Conservation (phyloP, 1,139 yeast genomes). For the Suzukiozyma palmioleophila region DNA sequence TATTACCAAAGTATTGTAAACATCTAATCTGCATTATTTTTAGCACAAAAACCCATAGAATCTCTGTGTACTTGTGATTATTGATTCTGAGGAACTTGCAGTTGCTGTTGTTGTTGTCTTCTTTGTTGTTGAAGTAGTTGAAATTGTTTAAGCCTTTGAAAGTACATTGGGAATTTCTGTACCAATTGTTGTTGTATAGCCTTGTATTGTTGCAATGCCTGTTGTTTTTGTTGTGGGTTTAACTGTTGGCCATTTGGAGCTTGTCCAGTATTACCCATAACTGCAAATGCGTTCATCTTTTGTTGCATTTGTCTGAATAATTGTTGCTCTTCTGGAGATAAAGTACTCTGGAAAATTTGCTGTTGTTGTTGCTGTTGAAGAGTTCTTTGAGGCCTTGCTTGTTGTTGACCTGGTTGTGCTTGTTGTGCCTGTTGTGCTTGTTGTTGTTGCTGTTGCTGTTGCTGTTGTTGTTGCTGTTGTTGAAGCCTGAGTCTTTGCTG, state of each 20-base stretch:
- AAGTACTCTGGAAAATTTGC: conserved; percentile 40
- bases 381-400: conserved; percentile 6
- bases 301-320: conserved; percentile 40
- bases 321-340: conserved; percentile 43
- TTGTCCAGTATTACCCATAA: conserved; percentile 44
- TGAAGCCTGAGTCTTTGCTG: conserved; percentile 13
- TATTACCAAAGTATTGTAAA: too few relatives aligned
- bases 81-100: conserved; percentile 4
- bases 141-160: conserved; percentile 40
- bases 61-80: too few relatives aligned
- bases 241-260: conserved; percentile 43
- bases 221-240: conserved; percentile 44
- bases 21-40: too few relatives aligned
- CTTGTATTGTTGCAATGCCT: conserved; percentile 43
- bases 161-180: conserved; percentile 42
- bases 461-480: conserved; percentile 23
- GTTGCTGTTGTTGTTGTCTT: conserved; percentile 21
- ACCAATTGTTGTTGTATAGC: conserved; percentile 39
- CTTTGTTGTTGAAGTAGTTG: conserved; percentile 39
- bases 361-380: conserved; percentile 43
- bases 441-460: conserved; percentile 9
- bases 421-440: conserved; percentile 22
- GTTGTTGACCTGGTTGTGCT: conserved; percentile 13
- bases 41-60: too few relatives aligned
- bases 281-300: conserved; percentile 38